Evolutionary conservation across 345 rosid species (phyloP), one percentile per base, ranked within the genome.

Genomic region (Corymbia maculata): DNA sequence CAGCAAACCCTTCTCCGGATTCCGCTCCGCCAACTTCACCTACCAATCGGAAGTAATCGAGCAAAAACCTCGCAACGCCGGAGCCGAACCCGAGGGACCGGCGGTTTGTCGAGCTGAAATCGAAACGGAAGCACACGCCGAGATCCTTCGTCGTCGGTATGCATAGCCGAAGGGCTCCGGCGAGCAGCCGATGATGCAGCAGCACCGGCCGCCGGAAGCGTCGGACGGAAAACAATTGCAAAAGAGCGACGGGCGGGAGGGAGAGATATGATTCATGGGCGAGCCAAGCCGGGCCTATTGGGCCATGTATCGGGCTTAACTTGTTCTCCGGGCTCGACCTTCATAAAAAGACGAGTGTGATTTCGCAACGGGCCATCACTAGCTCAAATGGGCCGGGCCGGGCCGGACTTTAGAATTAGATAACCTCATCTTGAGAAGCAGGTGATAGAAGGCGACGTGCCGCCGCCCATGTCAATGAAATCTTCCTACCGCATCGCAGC

Each of bases 101-200:
- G 66, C 1, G n/a, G n/a, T 57, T 24, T 28, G 0, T 57, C 7
- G 66, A 57, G 24, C 64, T 9, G 64, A 26, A 2, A 22, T 57
- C 6, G 52, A 9, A 57, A 57, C 3, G 13, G 64, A 57, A 57
- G 66, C n/a, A 57, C n/a, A 1, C 14, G 66, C 66, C n/a, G 13
- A 13, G 0, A 57, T 57, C n/a, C n/a, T 9, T 28, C 7, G 66
- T 6, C 14, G 66, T 57, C 0, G 66, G n/a, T 24, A n/a, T 24
- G n/a, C 66, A 24, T 57, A 26, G 64, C 64, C 2, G n/a, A 24
- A 57, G 64, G 24, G 64, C n/a, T 57, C n/a, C n/a, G n/a, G 28
- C 64, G 13, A 57, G 64, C 64, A 57, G 64, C n/a, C n/a, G 64
- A 24, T 57, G n/a, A 24, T 2, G n/a, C 2, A 13, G 66, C 66